Evolutionary conservation across 2,329 filamentous ascomycete genomes (phyloP).

Genomic region (Pyrenophora tritici-repentis): DNA sequence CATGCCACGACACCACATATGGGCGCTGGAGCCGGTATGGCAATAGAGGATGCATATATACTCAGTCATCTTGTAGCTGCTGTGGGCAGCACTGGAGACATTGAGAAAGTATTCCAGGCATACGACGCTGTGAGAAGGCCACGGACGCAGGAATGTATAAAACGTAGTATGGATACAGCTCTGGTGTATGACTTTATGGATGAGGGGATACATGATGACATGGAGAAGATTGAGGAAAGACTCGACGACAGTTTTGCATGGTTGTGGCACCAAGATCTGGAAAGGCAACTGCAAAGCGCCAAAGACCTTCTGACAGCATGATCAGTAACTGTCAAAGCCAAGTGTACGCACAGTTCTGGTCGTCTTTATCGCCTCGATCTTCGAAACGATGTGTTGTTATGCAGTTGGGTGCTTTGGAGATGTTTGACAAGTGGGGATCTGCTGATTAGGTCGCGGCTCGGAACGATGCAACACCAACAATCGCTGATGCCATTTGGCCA

Average conservation of each 20-base stretch:
- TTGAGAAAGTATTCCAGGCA: slow-evolving; percentile 43
- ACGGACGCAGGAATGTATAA: slow-evolving; percentile 45
- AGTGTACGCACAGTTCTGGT: no score
- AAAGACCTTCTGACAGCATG: slow-evolving; percentile 9
- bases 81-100: slow-evolving; percentile 5
- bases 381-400: not conserved
- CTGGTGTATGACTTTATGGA: slow-evolving; percentile 23
- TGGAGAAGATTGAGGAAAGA: slow-evolving; percentile 15
- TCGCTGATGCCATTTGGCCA: not conserved
- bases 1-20: slow-evolving; percentile 59
- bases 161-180: slow-evolving; percentile 33
- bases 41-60: slow-evolving; percentile 58
- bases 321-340: no score
- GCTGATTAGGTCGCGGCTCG: no score
- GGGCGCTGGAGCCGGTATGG: slow-evolving; percentile 60
- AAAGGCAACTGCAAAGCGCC: slow-evolving; percentile 26
- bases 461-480: no score
- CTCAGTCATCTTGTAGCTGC: slow-evolving; percentile 46
- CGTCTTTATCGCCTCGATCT: not conserved
- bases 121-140: slow-evolving; percentile 46
- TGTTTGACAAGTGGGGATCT: not conserved
- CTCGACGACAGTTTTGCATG: slow-evolving; percentile 26
- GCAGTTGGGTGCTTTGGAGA: no score
- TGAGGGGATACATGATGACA: slow-evolving; percentile 24
- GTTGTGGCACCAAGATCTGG: slow-evolving; percentile 40